A percentile compares a stretch with the other conserved stretches of the same genome.
Conservation (phyloP, 2,329 filamentous ascomycete genomes). For the Penicillium corylophilum region DNA sequence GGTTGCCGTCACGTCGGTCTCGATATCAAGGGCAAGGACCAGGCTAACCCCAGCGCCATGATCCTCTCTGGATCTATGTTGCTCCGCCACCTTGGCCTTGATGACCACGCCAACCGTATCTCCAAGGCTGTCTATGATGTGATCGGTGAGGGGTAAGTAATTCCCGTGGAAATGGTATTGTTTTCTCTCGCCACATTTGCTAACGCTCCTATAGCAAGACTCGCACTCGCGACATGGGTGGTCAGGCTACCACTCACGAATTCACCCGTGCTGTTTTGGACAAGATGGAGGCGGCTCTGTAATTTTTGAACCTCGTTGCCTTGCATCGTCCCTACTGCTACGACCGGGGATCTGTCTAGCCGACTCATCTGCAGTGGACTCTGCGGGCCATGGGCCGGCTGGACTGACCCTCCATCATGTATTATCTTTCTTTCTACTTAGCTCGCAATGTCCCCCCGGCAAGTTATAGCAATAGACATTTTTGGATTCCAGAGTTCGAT, state of each 20-base stretch:
- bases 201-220: constrained; percentile 59
- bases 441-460: constrained; percentile 23
- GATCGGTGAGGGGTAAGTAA: constrained; percentile 82
- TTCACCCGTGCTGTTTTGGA: constrained; percentile 93
- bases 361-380: constrained; percentile 13
- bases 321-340: constrained; percentile 21
- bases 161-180: background rate
- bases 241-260: constrained; percentile 82
- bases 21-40: constrained; percentile 99
- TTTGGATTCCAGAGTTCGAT: constrained; percentile 15
- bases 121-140: constrained; percentile 75
- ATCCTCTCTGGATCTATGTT: constrained; percentile 96
- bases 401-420: constrained; percentile 25
- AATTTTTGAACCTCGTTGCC: constrained; percentile 37
- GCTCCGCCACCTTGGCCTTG: constrained; percentile 91
- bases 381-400: constrained; percentile 12
- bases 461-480: constrained; percentile 29
- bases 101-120: constrained; percentile 98
- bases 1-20: constrained; percentile 99
- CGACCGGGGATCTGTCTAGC: constrained; percentile 26
- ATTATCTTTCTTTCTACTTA: constrained; percentile 31
- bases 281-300: constrained; percentile 80
- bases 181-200: background rate
- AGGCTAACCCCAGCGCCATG: constrained; percentile 96
- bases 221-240: constrained; percentile 95